Evolutionary conservation across 1,139 yeast species (phyloP), one percentile per base, ranked within the genome.

Genomic region (Petasospora rhodanensis): DNA sequence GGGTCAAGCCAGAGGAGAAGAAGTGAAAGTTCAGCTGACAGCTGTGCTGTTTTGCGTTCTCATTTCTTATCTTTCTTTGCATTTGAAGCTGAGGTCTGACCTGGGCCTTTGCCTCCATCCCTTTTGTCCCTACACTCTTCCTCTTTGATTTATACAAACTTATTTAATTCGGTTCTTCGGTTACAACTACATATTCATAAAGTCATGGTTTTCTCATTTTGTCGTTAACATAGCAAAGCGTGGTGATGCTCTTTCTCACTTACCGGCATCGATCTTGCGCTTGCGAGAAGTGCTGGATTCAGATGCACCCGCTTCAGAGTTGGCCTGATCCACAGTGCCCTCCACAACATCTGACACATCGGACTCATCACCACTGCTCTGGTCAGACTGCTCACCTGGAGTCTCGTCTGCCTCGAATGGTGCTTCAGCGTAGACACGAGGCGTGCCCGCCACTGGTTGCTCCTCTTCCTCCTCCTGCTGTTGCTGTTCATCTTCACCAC

Each of bases 1-100:
- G 73, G 74, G 49, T 52, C 14, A 62, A 45, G 34, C 50, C 51
- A 34, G 42, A 38, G 34, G 38, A 42, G 31, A 40, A 47, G 34
- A 35, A 46, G 37, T 35, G 33, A 33, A 14, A 4, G 21, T 12
- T 18, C 14, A n/a, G 7, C 8, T 25, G 7, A 12, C 14, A 18
- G 22, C 26, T n/a, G 12, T 7, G n/a, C 10, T 9, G 17, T 22
- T 20, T 15, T 17, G 20, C 11, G n/a, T 26, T 26, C 20, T 20
- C 17, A 18, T 18, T 9, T 9, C 9, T 7, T 7, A 9, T 7
- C 8, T 18, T 18, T 18, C 8, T 18, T 18, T 18, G n/a, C n/a
- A n/a, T n/a, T n/a, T n/a, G n/a, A n/a, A n/a, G n/a, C n/a, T n/a
- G n/a, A n/a, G n/a, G n/a, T n/a, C n/a, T n/a, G n/a, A n/a, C n/a